Conservation (phyloP, 768 basidiomycete species). For the Strobilomyces dryophilus region DNA sequence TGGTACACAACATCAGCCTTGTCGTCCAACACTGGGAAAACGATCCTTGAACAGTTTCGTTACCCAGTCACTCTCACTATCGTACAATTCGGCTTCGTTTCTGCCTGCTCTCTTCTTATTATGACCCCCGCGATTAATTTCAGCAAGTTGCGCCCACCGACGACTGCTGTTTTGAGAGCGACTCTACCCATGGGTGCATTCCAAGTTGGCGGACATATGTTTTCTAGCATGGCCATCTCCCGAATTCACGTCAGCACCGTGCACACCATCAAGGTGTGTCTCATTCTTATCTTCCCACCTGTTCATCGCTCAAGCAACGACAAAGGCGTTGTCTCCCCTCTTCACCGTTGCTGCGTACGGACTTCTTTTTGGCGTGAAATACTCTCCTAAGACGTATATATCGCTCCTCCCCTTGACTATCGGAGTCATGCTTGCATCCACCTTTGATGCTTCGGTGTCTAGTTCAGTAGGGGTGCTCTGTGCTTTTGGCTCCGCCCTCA, state of each 20-base stretch:
- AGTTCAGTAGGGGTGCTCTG: conserved; percentile 85
- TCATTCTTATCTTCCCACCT: background rate
- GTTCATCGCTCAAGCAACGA: conserved; percentile 1
- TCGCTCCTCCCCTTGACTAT: conserved; percentile 92
- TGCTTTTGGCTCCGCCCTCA: conserved; percentile 93
- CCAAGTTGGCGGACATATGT: conserved; percentile 97
- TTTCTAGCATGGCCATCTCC: conserved; percentile 95
- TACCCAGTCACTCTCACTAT: conserved; percentile 97
- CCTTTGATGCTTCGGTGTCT: conserved; percentile 87
- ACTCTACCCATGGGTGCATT: conserved; percentile 96
- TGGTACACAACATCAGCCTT: conserved; percentile 95
- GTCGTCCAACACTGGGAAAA: conserved; percentile 95
- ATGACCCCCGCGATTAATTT: conserved; percentile 73
- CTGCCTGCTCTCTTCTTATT: conserved; percentile 77
- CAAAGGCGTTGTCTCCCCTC: conserved; percentile 89
- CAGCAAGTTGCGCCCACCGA: conserved; percentile 66
- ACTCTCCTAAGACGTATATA: conserved; percentile 86
- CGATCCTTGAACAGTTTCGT: conserved; percentile 87
- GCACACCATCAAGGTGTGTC: conserved; percentile 92
- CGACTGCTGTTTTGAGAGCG: conserved; percentile 62
- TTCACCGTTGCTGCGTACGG: conserved; percentile 98
- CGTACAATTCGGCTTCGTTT: conserved; percentile 95
- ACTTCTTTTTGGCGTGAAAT: conserved; percentile 88
- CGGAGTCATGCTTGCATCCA: conserved; percentile 97
- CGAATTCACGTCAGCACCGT: conserved; percentile 96